Evolutionary conservation across 2,329 filamentous ascomycete genomes (phyloP).

Genomic region (Ceratocystis cacaofunesta): DNA sequence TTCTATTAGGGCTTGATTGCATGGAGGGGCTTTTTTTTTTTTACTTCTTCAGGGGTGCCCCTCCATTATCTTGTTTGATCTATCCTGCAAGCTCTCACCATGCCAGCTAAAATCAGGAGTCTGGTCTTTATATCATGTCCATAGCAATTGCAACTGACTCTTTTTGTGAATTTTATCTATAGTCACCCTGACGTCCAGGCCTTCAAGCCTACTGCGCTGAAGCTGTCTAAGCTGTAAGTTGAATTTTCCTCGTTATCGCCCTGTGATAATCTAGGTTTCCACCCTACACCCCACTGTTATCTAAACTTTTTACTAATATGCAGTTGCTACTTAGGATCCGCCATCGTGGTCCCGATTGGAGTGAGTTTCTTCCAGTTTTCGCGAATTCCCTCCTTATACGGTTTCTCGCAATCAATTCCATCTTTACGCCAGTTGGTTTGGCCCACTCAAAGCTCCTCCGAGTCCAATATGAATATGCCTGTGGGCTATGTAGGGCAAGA

Average conservation of each 20-base stretch:
- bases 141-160: neutral
- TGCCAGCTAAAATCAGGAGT: neutral
- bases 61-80: neutral
- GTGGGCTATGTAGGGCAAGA: too few species aligned
- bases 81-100: neutral
- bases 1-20: neutral
- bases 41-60: neutral
- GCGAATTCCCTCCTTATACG: neutral
- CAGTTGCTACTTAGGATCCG: constrained; percentile 48
- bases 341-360: constrained; percentile 97
- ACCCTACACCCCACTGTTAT: neutral
- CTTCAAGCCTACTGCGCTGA: constrained; percentile 89
- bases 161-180: constrained; percentile 15
- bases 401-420: neutral
- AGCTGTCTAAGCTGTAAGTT: constrained; percentile 83
- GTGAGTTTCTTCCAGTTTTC: constrained; percentile 40
- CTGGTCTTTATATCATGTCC: neutral
- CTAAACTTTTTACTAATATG: constrained; percentile 14
- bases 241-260: constrained; percentile 2
- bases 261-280: neutral
- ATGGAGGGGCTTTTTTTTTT: neutral
- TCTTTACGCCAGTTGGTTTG: neutral
- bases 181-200: constrained; percentile 87
- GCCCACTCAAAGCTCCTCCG: too few species aligned
- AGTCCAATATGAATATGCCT: too few species aligned